These are phyloP conservation scores for Naganishia sp. DNA, from an alignment of 1,284 basidiomycete genomes.

Conservation along the genomic window DNA sequence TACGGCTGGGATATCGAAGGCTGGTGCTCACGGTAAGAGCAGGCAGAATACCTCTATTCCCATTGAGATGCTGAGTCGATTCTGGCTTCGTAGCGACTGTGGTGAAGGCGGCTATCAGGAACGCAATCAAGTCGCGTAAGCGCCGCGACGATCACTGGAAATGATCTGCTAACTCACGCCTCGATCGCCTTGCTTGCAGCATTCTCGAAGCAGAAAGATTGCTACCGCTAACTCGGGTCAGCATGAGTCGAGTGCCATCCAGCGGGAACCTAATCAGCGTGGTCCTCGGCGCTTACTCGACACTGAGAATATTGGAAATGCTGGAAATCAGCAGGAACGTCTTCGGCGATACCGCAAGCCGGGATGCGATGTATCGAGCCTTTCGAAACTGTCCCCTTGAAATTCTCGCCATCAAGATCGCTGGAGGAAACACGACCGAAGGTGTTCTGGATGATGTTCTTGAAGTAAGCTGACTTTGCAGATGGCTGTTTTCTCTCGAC, in stretches of 20 bases:
- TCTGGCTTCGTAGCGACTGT: not conserved
- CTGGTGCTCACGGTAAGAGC: slow-evolving; percentile 31
- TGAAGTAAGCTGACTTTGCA: slow-evolving; percentile 5
- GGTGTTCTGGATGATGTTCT: slow-evolving; percentile 27
- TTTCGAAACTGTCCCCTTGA: slow-evolving; percentile 2
- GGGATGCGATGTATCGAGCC: slow-evolving; percentile 13
- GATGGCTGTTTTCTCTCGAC: not conserved
- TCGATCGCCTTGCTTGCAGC: not conserved
- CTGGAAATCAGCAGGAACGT: slow-evolving; percentile 28
- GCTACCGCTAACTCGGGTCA: slow-evolving; percentile 10
- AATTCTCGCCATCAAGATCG: slow-evolving; percentile 21
- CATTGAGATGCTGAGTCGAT: not conserved
- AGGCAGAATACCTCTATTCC: not conserved
- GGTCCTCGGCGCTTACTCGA: slow-evolving; percentile 1
- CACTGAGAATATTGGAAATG: slow-evolving; percentile 28
- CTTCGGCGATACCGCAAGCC: slow-evolving; percentile 1
- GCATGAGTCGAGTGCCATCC: slow-evolving; percentile 19
- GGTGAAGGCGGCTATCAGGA: slow-evolving; percentile 18
- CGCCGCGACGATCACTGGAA: not conserved
- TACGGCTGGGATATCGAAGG: slow-evolving; percentile 31
- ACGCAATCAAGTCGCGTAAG: slow-evolving; percentile 22
- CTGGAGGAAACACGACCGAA: slow-evolving; percentile 13
- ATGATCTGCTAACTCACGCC: not conserved
- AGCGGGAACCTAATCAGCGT: slow-evolving; percentile 6
- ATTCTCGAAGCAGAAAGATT: slow-evolving; percentile 12